phyloP scores from a whole-genome alignment of 129 eudicot species.

The Glebionis coronaria region DNA sequence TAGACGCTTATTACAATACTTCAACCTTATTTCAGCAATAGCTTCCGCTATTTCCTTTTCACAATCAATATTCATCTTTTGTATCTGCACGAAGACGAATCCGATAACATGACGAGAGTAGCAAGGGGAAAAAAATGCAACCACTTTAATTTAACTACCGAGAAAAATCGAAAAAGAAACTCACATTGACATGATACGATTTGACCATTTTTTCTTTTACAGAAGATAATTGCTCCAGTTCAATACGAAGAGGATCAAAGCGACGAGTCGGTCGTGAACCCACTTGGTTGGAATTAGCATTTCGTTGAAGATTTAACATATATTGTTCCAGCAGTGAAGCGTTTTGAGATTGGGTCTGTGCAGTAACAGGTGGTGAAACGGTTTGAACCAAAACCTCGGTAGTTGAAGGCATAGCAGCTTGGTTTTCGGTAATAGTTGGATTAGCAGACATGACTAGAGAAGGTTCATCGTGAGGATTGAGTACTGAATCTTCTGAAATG shows the following conservation, averaged over 20 bases:
- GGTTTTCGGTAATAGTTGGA: conserved; percentile 24
- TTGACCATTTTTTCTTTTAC: conserved; percentile 30
- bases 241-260: conserved; percentile 61
- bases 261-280: conserved; percentile 17
- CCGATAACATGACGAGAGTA: conserved; percentile 10
- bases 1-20: conserved; percentile 47
- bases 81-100: conserved; percentile 41
- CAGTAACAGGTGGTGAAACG: conserved; percentile 15
- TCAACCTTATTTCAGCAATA: conserved; percentile 46
- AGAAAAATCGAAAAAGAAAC: conserved; percentile 27
- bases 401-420: conserved; percentile 3
- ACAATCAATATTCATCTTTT: conserved; percentile 51
- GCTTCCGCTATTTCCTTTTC: conserved; percentile 68
- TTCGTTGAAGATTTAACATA: neutral
- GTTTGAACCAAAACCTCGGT: conserved; percentile 1
- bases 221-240: conserved; percentile 40
- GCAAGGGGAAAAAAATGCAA: neutral
- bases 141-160: neutral
- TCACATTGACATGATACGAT: conserved; percentile 45
- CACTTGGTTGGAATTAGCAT: conserved; percentile 16
- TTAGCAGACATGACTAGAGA: neutral
- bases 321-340: conserved; percentile 14
- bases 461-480: conserved; percentile 20
- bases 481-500: conserved; percentile 15
- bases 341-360: conserved; percentile 20